phyloP scores from a whole-genome alignment of 352 stramenopile species.

The Phytophthora podocarpi region DNA sequence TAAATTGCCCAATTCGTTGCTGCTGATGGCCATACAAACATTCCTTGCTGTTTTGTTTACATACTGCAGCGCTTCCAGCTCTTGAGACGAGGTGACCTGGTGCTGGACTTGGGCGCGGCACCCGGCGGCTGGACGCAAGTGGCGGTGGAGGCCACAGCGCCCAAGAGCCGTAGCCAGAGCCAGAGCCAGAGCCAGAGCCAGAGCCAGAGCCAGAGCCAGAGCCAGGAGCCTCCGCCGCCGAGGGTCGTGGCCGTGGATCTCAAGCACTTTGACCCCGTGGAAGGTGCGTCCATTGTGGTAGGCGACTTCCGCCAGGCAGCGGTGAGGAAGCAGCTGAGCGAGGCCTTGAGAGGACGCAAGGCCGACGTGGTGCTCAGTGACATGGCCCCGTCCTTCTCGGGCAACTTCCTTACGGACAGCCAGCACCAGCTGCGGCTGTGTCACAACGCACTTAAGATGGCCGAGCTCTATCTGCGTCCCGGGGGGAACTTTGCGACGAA shows the following conservation, averaged over 20 bases:
- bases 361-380: slow-evolving; percentile 88
- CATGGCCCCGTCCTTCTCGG: slow-evolving; percentile 88
- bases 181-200: slow-evolving; percentile 10
- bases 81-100: slow-evolving; percentile 62
- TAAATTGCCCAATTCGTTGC: too few relatives aligned
- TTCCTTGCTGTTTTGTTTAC: background rate
- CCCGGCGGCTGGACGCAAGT: slow-evolving; percentile 88
- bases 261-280: slow-evolving; percentile 68
- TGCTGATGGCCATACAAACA: background rate
- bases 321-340: slow-evolving; percentile 62
- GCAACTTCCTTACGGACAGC: slow-evolving; percentile 76
- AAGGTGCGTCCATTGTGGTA: slow-evolving; percentile 72
- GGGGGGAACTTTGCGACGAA: slow-evolving; percentile 85
- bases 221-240: slow-evolving; percentile 5
- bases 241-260: slow-evolving; percentile 82
- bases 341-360: slow-evolving; percentile 46
- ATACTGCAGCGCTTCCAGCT: slow-evolving; percentile 42
- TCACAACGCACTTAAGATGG: slow-evolving; percentile 87
- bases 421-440: slow-evolving; percentile 84
- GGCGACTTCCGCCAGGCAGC: slow-evolving; percentile 78
- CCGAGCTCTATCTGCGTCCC: slow-evolving; percentile 77
- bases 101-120: slow-evolving; percentile 85
- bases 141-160: slow-evolving; percentile 58
- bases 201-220: slow-evolving; percentile 7
- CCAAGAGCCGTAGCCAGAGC: slow-evolving; percentile 21